Evolutionary conservation across 2,329 filamentous ascomycete species (phyloP), one percentile per base, ranked within the genome.

Genomic region (Fusarium pseudoanthophilum): DNA sequence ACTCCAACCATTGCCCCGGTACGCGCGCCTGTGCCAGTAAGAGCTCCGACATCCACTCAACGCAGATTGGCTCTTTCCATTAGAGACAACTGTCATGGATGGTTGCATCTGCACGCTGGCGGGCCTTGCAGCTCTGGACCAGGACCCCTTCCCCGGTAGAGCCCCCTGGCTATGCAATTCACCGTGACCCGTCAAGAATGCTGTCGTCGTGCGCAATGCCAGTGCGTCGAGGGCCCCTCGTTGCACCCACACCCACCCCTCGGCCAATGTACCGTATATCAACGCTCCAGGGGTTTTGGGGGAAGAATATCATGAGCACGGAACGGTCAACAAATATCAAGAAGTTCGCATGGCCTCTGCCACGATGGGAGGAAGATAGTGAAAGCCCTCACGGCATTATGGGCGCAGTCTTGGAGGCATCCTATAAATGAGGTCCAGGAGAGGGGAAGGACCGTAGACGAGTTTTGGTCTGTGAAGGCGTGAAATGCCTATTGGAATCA

Each of bases 1-100:
- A 57, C 62, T 72, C 72, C 69, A 66, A 78, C 76, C 76, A 69
- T 57, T 72, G 73, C 64, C 67, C 75, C 69, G 76, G 76, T 78
- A 78, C 69, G 48, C 60, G 67, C 75, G 71, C 61, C 66, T 77
- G 73, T 75, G 67, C 73, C 69, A 75, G 62, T 69, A 67, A 75
- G 67, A 73, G 65, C 65, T 73, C 64, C 65, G 58, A 57, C 61
- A 72, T 65, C 66, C 64, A 76, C 62, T 59, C 42, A 61, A 67
- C 73, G 73, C 69, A 78, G 59, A 74, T 71, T 73, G 62, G 72
- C 57, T 48, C 64, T 72, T 66, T 34, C 64, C 61, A 72, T 67
- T 67, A 67, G 51, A 67, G 70, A 77, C 64, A 76, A 71, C 63
- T 74, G 68, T 70, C 67, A 73, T 75, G 64, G 69, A 64, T 70